These are phyloP conservation scores for Cryptosporidium canis DNA, from an alignment of 169 alveolate genomes.

Conservation along the genomic window DNA sequence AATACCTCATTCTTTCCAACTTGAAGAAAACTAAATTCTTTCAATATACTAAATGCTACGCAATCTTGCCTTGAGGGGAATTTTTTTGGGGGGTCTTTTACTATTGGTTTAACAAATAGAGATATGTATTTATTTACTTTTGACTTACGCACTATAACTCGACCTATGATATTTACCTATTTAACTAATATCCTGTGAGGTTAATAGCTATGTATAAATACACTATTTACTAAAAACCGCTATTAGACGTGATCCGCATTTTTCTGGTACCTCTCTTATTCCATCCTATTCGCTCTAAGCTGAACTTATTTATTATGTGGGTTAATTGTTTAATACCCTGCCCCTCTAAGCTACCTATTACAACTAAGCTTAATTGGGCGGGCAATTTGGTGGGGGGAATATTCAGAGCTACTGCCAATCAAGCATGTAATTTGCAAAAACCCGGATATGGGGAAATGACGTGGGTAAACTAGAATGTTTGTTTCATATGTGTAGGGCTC, in stretches of 20 bases:
- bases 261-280: neutral
- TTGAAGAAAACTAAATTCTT: constrained; percentile 1
- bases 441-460: neutral
- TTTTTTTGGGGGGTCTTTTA: neutral
- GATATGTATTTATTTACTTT: neutral
- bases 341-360: neutral
- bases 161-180: neutral
- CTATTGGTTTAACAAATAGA: neutral
- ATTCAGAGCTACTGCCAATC: neutral
- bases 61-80: constrained; percentile 15
- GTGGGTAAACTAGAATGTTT: neutral
- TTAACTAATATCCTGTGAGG: neutral
- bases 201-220: neutral
- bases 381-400: neutral
- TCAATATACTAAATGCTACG: neutral
- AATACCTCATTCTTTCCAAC: constrained; percentile 32
- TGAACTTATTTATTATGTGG: neutral
- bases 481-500: neutral
- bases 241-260: neutral
- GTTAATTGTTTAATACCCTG: neutral
- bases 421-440: neutral
- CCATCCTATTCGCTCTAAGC: neutral
- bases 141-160: neutral
- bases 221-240: neutral
- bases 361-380: neutral